Evolutionary conservation across 202 grass and related monocot genomes (phyloP).

Genomic region (Musa balbisiana): DNA sequence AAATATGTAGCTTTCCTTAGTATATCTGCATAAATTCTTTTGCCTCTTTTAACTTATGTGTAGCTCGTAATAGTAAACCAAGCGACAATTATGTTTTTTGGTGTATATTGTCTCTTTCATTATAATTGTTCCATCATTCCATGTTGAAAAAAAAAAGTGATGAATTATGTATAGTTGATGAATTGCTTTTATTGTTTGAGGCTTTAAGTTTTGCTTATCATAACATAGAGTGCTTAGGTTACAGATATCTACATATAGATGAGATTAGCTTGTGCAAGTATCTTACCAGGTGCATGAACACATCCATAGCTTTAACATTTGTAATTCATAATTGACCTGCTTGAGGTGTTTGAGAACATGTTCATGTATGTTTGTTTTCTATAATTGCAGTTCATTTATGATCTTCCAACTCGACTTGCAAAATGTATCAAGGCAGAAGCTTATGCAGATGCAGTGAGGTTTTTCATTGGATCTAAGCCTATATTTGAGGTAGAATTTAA

Average conservation of each 20-base stretch:
- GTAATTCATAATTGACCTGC: background rate
- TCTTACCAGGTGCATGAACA: too few species aligned
- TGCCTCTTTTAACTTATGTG: too few species aligned
- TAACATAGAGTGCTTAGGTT: background rate
- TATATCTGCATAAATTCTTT: too few species aligned
- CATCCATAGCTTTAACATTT: background rate
- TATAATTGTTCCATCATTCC: background rate
- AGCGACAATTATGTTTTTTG: too few species aligned
- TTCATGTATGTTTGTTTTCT: background rate
- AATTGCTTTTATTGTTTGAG: background rate
- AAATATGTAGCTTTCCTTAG: too few species aligned
- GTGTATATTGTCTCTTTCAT: too few species aligned
- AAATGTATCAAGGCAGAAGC: constrained; percentile 97
- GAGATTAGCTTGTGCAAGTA: too few species aligned
- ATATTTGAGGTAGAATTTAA: constrained; percentile 70
- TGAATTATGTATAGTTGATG: background rate
- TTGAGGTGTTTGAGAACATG: background rate
- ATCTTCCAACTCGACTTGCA: constrained; percentile 81
- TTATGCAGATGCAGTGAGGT: constrained; percentile 89
- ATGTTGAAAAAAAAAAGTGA: background rate
- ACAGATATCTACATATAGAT: too few species aligned
- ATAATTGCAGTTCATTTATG: constrained; percentile 87
- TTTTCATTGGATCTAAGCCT: constrained; percentile 94
- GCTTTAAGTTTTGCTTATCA: background rate
- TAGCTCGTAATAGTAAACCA: too few species aligned